These are phyloP conservation scores for Novymonas esmeraldas DNA, from an alignment of 208 protist genomes.

Conservation along the genomic window DNA sequence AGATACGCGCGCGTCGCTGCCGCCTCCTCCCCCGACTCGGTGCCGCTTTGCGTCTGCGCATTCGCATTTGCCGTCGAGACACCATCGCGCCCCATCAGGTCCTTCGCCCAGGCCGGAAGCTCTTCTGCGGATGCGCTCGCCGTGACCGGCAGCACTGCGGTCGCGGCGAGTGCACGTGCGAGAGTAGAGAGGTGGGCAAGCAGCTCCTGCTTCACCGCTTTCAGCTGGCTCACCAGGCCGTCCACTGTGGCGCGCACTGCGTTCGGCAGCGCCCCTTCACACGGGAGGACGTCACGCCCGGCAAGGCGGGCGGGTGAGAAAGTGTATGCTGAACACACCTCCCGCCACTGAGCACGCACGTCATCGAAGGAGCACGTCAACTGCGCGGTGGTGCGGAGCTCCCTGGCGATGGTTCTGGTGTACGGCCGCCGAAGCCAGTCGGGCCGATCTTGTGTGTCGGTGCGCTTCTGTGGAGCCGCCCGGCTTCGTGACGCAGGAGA, in stretches of 20 bases:
- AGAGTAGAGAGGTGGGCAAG: conserved; percentile 32
- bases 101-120: conserved; percentile 5
- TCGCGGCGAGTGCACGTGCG: neutral
- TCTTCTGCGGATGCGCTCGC: neutral
- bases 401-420: conserved; percentile 58
- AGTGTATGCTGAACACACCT: conserved; percentile 13
- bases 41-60: neutral
- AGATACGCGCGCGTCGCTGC: conserved; percentile 17
- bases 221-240: conserved; percentile 60
- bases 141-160: no score
- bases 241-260: conserved; percentile 13
- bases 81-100: neutral
- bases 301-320: no score
- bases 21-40: neutral
- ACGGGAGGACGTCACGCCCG: no score
- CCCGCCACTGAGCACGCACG: conserved; percentile 48
- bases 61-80: no score
- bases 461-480: no score
- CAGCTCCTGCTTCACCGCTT: conserved; percentile 75
- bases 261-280: neutral
- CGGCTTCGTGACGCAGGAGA: no score
- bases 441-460: no score
- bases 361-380: conserved; percentile 61
- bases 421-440: conserved; percentile 55
- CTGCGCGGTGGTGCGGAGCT: conserved; percentile 38